Percentiles rank a stretch among this genome's conserved stretches.
Conservation (phyloP, 371 early-diverging fungal species). For the Rhizopus delemar region DNA sequence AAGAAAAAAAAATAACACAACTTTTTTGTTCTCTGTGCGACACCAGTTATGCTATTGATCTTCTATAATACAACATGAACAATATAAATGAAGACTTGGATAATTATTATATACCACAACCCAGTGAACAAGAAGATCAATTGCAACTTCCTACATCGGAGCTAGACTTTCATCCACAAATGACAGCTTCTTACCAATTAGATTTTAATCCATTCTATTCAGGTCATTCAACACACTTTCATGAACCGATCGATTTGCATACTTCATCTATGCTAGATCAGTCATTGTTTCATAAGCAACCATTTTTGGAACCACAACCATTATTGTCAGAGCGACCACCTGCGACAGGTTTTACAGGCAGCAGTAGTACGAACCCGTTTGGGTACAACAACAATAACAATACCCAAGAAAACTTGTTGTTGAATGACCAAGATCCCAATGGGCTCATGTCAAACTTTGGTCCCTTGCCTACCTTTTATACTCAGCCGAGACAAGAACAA, state of each 20-base stretch:
- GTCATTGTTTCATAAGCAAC: not conserved
- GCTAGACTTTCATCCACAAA: not conserved
- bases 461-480: not conserved
- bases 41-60: not conserved
- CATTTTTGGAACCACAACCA: too few species aligned
- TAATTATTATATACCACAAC: too few species aligned
- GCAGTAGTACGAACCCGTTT: not conserved
- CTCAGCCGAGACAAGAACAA: slow-evolving; percentile 11
- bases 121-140: not conserved
- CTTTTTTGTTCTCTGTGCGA: too few species aligned
- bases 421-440: slow-evolving; percentile 1
- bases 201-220: not conserved
- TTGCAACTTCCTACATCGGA: not conserved
- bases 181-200: not conserved
- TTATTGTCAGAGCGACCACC: too few species aligned
- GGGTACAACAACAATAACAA: not conserved
- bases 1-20: too few species aligned
- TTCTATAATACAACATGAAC: not conserved
- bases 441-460: not conserved
- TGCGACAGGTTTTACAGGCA: not conserved
- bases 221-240: not conserved
- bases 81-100: not conserved
- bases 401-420: not conserved
- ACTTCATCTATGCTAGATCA: not conserved
- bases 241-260: not conserved